These are phyloP conservation scores for Ensete ventricosum DNA, from an alignment of 176 grass and related monocot species.

Conservation along the genomic window DNA sequence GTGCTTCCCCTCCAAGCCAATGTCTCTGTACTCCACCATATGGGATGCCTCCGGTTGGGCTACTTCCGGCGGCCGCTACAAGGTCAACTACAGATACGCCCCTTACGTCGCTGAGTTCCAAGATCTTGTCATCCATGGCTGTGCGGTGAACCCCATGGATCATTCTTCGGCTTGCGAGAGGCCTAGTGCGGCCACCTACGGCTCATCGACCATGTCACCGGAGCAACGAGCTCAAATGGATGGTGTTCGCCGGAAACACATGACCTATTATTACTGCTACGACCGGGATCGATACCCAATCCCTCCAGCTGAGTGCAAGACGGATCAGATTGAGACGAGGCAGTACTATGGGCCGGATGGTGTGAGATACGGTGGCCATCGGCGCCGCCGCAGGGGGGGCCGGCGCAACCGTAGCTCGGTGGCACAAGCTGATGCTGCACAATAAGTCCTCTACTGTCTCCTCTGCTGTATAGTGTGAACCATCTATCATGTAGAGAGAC, in stretches of 20 bases:
- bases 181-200: neutral
- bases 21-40: slow-evolving; percentile 18
- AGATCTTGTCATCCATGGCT: slow-evolving; percentile 14
- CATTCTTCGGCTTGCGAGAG: slow-evolving; percentile 4
- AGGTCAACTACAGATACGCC: slow-evolving; percentile 19
- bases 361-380: neutral
- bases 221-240: slow-evolving; percentile 5
- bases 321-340: neutral
- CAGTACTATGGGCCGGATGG: slow-evolving; percentile 5
- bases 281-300: neutral
- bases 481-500: neutral
- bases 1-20: slow-evolving; percentile 15
- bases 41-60: slow-evolving; percentile 22
- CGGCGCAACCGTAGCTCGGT: neutral
- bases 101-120: slow-evolving; percentile 15
- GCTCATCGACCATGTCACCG: neutral
- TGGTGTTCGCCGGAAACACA: slow-evolving; percentile 1
- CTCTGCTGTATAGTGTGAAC: neutral
- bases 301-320: slow-evolving; percentile 2
- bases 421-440: neutral
- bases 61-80: slow-evolving; percentile 10
- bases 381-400: neutral
- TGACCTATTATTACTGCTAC: slow-evolving; percentile 15
- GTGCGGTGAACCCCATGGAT: slow-evolving; percentile 8
- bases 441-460: neutral